Conservation (phyloP, 306 rosid species). For the Cucurbita maxima region DNA sequence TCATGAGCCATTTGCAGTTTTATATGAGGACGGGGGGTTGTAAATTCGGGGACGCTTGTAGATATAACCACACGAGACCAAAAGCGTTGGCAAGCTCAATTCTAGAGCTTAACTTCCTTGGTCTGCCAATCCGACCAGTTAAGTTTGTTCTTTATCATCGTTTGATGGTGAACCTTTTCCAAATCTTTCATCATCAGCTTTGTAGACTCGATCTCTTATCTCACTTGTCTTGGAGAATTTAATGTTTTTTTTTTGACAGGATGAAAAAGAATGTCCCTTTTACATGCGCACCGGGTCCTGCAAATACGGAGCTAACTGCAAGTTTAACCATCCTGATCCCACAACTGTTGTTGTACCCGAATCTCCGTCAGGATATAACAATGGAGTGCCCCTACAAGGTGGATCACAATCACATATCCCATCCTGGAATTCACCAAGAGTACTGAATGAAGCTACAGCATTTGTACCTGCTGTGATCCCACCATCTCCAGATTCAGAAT, state of each 20-base stretch:
- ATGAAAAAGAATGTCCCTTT: slow-evolving; percentile 74
- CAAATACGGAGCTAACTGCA: slow-evolving; percentile 82
- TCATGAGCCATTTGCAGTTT: slow-evolving; percentile 46
- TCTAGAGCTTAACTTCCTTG: slow-evolving; percentile 63
- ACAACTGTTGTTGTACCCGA: slow-evolving; percentile 46
- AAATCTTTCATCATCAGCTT: neutral
- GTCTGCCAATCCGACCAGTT: slow-evolving; percentile 87
- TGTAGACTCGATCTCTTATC: neutral
- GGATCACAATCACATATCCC: slow-evolving; percentile 35
- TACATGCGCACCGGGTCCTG: slow-evolving; percentile 96
- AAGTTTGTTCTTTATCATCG: neutral
- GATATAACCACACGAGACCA: slow-evolving; percentile 56
- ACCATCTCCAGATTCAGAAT: slow-evolving; percentile 47
- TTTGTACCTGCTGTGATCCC: slow-evolving; percentile 49
- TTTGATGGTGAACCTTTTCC: neutral
- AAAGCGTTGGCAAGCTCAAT: slow-evolving; percentile 18
- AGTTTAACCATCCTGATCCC: slow-evolving; percentile 96
- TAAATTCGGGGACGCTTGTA: slow-evolving; percentile 68
- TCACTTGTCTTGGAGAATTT: slow-evolving; percentile 1
- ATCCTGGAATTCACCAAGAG: slow-evolving; percentile 52
- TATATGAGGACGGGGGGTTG: slow-evolving; percentile 81
- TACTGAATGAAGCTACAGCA: slow-evolving; percentile 48
- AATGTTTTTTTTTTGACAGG: slow-evolving; percentile 32
- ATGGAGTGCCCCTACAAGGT: slow-evolving; percentile 45
- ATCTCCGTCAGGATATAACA: slow-evolving; percentile 38